phyloP scores from a whole-genome alignment of 148 eudicot species.

The Rhododendron ovatum region DNA sequence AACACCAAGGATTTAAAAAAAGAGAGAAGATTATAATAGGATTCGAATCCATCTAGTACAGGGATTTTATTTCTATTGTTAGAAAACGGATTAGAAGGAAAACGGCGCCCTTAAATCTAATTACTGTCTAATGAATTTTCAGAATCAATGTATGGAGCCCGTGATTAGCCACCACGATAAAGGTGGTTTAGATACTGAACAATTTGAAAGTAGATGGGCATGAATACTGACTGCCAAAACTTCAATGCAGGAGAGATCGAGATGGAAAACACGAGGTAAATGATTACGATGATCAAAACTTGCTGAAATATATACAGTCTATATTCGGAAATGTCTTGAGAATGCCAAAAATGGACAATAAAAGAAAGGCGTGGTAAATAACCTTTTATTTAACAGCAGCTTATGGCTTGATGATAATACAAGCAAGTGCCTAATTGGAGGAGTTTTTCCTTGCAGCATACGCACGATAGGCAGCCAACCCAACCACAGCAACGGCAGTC shows the following conservation, averaged over 20 bases:
- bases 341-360: neutral
- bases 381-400: neutral
- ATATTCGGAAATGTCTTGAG: neutral
- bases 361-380: neutral
- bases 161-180: neutral
- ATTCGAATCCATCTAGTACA: neutral
- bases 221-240: neutral
- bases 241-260: neutral
- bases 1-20: neutral
- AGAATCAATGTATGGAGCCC: neutral
- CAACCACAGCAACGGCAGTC: constrained; percentile 46
- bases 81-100: neutral
- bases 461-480: constrained; percentile 43
- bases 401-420: neutral
- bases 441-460: constrained; percentile 40
- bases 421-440: constrained; percentile 26
- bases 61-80: neutral
- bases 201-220: neutral
- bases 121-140: neutral
- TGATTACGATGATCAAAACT: neutral
- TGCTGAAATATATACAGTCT: neutral
- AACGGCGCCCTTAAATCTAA: neutral
- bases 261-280: neutral
- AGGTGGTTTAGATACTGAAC: too few relatives aligned
- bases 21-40: neutral